Conservation (phyloP, 352 stramenopile genomes). For the Phytophthora parvispora region DNA sequence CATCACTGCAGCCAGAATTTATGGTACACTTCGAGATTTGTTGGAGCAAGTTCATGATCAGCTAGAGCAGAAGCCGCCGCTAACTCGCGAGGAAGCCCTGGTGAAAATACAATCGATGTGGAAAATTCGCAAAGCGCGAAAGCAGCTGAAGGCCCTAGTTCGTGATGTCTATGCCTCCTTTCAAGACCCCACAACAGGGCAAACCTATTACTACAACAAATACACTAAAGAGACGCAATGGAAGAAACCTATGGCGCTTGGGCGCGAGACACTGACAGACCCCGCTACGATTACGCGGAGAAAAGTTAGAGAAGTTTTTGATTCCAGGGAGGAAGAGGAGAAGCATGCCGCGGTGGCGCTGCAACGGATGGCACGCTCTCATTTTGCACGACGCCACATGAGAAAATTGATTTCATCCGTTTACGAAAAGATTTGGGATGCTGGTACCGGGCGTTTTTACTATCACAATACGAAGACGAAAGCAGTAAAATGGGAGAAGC, state of each 20-base stretch:
- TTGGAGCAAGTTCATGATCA: slow-evolving; percentile 60
- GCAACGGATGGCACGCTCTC: slow-evolving; percentile 68
- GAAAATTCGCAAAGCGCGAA: slow-evolving; percentile 71
- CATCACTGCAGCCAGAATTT: slow-evolving; percentile 44
- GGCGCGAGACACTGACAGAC: slow-evolving; percentile 23
- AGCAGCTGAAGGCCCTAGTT: slow-evolving; percentile 71
- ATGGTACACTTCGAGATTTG: slow-evolving; percentile 51
- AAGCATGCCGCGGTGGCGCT: slow-evolving; percentile 44
- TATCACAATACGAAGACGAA: slow-evolving; percentile 86
- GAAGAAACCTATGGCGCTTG: slow-evolving; percentile 65
- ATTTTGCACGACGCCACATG: slow-evolving; percentile 58
- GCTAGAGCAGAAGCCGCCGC: slow-evolving; percentile 44
- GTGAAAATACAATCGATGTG: slow-evolving; percentile 84
- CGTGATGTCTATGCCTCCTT: slow-evolving; percentile 69
- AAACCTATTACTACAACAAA: slow-evolving; percentile 88
- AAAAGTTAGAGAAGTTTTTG: slow-evolving; percentile 20
- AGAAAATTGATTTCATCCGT: slow-evolving; percentile 72
- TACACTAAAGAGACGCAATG: slow-evolving; percentile 75
- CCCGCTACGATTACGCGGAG: slow-evolving; percentile 6
- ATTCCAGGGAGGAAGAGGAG: slow-evolving; percentile 37
- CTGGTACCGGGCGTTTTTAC: slow-evolving; percentile 59
- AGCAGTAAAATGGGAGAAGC: slow-evolving; percentile 75
- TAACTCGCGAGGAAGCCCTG: slow-evolving; percentile 69
- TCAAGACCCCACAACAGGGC: slow-evolving; percentile 64
- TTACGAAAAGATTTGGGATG: slow-evolving; percentile 88